phyloP scores from a whole-genome alignment of 345 rosid genomes.

The Trapa bicornis region DNA sequence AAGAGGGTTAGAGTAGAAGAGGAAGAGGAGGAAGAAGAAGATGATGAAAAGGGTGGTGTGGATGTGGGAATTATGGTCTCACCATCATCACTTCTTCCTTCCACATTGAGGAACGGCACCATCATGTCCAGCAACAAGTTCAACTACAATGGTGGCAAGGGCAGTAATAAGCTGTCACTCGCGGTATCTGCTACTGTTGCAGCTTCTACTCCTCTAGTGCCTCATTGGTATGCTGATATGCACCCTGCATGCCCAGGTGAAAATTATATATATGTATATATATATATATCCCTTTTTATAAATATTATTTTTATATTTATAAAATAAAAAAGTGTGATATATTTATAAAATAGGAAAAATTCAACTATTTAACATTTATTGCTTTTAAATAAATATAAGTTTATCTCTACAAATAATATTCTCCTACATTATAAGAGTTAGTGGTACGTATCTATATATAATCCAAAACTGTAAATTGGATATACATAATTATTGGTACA shows the following conservation, averaged over 20 bases:
- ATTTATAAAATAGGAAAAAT: too few species aligned
- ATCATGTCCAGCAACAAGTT: neutral
- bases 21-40: neutral
- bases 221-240: neutral
- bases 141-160: neutral
- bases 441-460: too few species aligned
- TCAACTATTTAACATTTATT: too few species aligned
- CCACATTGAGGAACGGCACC: neutral
- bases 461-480: too few species aligned
- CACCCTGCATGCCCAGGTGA: neutral
- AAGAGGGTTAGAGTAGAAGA: neutral
- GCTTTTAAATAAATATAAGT: too few species aligned
- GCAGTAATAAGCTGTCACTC: neutral
- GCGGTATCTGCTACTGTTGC: neutral
- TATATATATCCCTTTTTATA: neutral
- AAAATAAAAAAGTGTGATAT: too few species aligned
- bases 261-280: neutral
- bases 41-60: neutral
- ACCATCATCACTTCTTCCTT: slow-evolving; percentile 4
- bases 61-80: neutral
- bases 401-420: too few species aligned
- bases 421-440: too few species aligned
- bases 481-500: too few species aligned
- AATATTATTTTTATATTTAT: too few species aligned
- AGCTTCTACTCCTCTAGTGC: neutral